phyloP scores from a whole-genome alignment of 352 stramenopile species.

The Phytophthora kernoviae region DNA sequence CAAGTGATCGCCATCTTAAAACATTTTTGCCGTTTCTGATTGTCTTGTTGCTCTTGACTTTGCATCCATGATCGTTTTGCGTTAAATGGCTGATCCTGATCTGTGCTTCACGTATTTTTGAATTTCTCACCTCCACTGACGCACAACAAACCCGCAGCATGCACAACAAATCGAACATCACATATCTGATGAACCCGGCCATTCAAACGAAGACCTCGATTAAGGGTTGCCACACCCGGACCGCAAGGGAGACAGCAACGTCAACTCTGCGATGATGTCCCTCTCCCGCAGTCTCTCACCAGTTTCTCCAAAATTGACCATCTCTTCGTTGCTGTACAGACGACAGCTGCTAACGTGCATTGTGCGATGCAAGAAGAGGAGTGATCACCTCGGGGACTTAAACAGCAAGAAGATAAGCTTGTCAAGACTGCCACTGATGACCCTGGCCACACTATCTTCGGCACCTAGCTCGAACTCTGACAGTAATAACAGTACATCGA shows the following conservation, averaged over 20 bases:
- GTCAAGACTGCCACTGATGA: conserved; percentile 23
- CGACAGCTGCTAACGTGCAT: conserved; percentile 38
- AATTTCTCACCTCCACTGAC: conserved; percentile 12
- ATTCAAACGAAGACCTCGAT: conserved; percentile 13
- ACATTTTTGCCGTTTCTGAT: conserved; percentile 24
- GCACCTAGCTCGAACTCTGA: conserved; percentile 3
- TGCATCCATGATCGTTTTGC: conserved; percentile 13
- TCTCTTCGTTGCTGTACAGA: conserved; percentile 33
- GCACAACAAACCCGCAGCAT: conserved; percentile 17
- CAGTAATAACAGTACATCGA: conserved; percentile 8
- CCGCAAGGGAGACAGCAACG: conserved; percentile 5
- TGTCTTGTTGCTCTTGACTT: conserved; percentile 8
- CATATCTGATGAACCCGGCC: conserved; percentile 47
- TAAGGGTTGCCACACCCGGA: conserved; percentile 16
- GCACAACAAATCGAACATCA: conserved; percentile 48
- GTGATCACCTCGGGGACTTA: conserved; percentile 6
- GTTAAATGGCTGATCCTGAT: conserved; percentile 1
- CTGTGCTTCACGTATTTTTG: conserved; percentile 7
- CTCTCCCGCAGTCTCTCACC: conserved; percentile 38
- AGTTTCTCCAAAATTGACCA: conserved; percentile 22
- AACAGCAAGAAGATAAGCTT: conserved; percentile 17
- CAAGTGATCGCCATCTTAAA: conserved; percentile 10
- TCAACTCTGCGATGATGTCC: conserved; percentile 22
- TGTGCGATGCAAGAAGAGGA: conserved; percentile 35
- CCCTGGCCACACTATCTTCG: conserved; percentile 21